Evolutionary conservation across 148 eudicot species (phyloP).

Genomic region (Oxyria digyna): DNA sequence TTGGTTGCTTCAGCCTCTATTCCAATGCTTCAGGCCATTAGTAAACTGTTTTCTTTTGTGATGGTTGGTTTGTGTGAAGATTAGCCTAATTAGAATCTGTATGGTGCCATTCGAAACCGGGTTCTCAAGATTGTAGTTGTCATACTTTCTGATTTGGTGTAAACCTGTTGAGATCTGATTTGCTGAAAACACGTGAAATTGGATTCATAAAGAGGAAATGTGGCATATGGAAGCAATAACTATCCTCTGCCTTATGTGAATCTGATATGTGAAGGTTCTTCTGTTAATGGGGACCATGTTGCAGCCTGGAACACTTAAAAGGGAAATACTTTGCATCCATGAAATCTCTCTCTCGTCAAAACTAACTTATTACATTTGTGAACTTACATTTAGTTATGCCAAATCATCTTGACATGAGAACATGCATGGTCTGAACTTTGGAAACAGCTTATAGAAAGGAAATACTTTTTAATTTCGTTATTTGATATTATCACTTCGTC

Average conservation of each 20-base stretch:
- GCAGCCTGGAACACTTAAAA: background rate
- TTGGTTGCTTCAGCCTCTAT: background rate
- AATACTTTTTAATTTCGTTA: background rate
- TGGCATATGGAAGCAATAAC: constrained; percentile 4
- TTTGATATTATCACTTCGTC: background rate
- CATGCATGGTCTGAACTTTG: background rate
- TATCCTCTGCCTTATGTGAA: background rate
- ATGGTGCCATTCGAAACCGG: background rate
- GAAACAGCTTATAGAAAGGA: background rate
- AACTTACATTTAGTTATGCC: background rate
- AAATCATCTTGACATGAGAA: background rate
- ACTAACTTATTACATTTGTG: background rate
- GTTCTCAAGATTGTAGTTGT: background rate
- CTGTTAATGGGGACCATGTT: constrained; percentile 6
- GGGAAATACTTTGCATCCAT: background rate
- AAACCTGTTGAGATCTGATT: background rate
- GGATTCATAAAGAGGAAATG: background rate
- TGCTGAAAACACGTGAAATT: constrained; percentile 3
- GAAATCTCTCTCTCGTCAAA: background rate
- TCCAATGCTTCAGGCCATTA: background rate
- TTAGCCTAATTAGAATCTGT: background rate
- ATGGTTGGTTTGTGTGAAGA: background rate
- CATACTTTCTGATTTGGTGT: constrained; percentile 1
- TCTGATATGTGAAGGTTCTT: constrained; percentile 6
- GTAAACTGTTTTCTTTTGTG: background rate